Evolutionary conservation across 2,329 filamentous ascomycete species (phyloP).

Genomic region (Domatiomyces catenatus): DNA sequence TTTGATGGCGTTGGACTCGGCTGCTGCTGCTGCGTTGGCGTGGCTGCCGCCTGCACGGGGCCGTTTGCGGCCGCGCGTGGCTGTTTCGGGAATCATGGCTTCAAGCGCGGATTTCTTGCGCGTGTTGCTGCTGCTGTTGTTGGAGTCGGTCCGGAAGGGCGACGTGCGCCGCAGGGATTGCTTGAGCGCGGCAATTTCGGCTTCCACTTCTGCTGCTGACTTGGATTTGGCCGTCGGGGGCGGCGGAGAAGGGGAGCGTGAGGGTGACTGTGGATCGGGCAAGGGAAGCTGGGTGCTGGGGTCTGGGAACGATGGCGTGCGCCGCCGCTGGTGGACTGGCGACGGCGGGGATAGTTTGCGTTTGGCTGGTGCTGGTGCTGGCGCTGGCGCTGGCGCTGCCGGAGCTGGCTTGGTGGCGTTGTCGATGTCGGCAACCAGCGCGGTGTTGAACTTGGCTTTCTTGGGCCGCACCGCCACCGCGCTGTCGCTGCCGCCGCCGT

Average conservation of each 20-base stretch:
- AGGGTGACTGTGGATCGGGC: slow-evolving; percentile 29
- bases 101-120: slow-evolving; percentile 33
- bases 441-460: slow-evolving; percentile 36
- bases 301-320: slow-evolving; percentile 26
- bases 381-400: slow-evolving; percentile 1
- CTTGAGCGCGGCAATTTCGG: slow-evolving; percentile 31
- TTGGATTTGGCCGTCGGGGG: slow-evolving; percentile 23
- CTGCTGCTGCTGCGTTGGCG: slow-evolving; percentile 23
- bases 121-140: slow-evolving; percentile 21
- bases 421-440: slow-evolving; percentile 23
- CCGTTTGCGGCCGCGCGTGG: slow-evolving; percentile 32
- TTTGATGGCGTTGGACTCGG: slow-evolving; percentile 51
- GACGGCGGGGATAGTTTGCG: slow-evolving; percentile 11
- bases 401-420: slow-evolving; percentile 4
- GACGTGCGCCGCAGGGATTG: slow-evolving; percentile 33
- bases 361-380: slow-evolving; percentile 7
- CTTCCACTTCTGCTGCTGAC: slow-evolving; percentile 23
- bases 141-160: slow-evolving; percentile 17
- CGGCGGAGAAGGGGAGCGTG: slow-evolving; percentile 16
- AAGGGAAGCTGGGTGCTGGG: slow-evolving; percentile 31
- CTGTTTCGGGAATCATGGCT: slow-evolving; percentile 32
- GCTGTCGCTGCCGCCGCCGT: slow-evolving; percentile 22
- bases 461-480: slow-evolving; percentile 24
- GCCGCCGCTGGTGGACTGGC: slow-evolving; percentile 18
- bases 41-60: slow-evolving; percentile 23